These are phyloP conservation scores for Pontederia crassipes DNA, from an alignment of 176 grass and related monocot genomes.

Conservation along the genomic window DNA sequence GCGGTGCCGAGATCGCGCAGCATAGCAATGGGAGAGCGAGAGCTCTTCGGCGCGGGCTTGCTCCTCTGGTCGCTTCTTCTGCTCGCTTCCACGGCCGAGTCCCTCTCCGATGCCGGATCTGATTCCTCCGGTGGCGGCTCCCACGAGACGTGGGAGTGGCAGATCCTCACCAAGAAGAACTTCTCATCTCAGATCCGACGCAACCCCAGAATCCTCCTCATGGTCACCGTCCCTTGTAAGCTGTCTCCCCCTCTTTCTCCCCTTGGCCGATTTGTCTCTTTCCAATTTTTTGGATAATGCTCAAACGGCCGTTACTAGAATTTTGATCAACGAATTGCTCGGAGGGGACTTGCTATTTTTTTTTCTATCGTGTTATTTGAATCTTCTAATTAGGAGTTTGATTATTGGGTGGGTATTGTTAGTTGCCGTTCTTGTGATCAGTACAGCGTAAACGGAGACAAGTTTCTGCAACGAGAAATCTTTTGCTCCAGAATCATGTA, in stretches of 20 bases:
- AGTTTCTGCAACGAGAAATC: too few species aligned
- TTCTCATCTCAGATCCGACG: slow-evolving; percentile 89
- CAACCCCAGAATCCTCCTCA: slow-evolving; percentile 49
- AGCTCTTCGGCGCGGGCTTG: slow-evolving; percentile 20
- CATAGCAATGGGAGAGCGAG: neutral
- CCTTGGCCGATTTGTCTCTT: neutral
- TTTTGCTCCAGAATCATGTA: too few species aligned
- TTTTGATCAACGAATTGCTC: neutral
- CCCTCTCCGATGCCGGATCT: neutral
- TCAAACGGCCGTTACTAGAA: too few species aligned
- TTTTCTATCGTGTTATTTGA: too few species aligned
- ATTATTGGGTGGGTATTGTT: too few species aligned
- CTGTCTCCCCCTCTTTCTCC: neutral
- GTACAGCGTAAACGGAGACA: too few species aligned
- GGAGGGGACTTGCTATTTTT: neutral
- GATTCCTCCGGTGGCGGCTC: slow-evolving; percentile 8
- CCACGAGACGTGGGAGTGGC: slow-evolving; percentile 30
- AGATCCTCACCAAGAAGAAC: slow-evolving; percentile 44
- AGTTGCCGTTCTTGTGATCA: too few species aligned
- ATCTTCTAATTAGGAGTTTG: too few species aligned
- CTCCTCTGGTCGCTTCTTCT: slow-evolving; percentile 15
- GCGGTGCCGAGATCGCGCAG: too few species aligned
- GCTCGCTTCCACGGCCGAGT: slow-evolving; percentile 7
- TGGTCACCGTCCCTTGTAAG: slow-evolving; percentile 82
- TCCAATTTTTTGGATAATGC: neutral